Evolutionary conservation across 345 rosid species (phyloP), one percentile per base, ranked within the genome.

Genomic region (Melaleuca quinquenervia): DNA sequence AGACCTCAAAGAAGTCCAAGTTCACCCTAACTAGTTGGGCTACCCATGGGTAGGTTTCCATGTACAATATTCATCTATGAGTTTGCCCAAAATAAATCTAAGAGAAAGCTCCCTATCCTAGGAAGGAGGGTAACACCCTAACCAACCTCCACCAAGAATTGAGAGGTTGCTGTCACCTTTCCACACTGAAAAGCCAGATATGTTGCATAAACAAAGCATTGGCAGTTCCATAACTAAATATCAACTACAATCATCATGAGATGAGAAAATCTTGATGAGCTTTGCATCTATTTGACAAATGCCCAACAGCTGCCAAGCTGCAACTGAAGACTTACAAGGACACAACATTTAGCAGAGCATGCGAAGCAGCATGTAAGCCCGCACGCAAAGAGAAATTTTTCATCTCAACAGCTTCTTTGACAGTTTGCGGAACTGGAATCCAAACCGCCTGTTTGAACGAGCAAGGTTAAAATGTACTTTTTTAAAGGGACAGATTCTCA

Each of bases 301-400:
- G 80, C 1, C 48, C 20, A 36, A 70, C 44, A 36, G 80, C 80
- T 20, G 80, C 80, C 60, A 18, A 52, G 56, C 74, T 24, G 41
- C 74, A 84, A 58, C 60, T 52, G 18, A 26, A n/a, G 78, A 84
- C 75, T 60, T 64, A 60, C 97, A 94, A 83, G 80, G 98, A 98
- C 82, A 93, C 96, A 83, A 94, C 96, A 88, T 94, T 93, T 60
- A 94, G 93, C 91, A 95, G 88, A 78, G 98, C 99, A 89, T 97
- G 99, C 89, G 94, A 96, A 86, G 98, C 98, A 80, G 98, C 98
- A 89, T 96, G 98, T 92, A 95, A 89, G 87, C 98, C 99, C 9
- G 94, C 92, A 49, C 92, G 93, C 64, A 96, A 91, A 50, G 92
- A 84, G 16, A 91, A 92, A 13, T 54, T 53, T 75, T 82, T 87